A percentile compares a stretch with the other conserved stretches of the same genome.
Evolutionary conservation across 192 early-diverging fungal genomes (phyloP).

Genomic region (Podila epicladia): DNA sequence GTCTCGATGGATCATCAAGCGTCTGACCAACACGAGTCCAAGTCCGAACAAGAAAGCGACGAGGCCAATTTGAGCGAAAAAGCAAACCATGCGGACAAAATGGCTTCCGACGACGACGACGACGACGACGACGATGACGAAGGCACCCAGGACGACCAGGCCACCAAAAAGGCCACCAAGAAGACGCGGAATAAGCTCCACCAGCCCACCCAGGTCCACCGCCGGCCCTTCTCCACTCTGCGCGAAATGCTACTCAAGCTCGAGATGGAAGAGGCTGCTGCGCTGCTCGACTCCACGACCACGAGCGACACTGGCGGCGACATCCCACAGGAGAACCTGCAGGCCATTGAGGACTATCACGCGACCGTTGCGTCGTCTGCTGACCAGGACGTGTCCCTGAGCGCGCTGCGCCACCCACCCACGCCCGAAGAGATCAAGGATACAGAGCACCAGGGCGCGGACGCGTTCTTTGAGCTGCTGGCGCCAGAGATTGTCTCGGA

Average conservation of each 20-base stretch:
- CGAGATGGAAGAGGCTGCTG: background rate
- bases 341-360: background rate
- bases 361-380: background rate
- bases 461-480: constrained; percentile 13
- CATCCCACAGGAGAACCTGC: background rate
- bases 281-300: background rate
- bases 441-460: constrained; percentile 21
- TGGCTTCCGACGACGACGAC: background rate
- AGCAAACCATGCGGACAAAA: background rate
- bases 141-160: background rate
- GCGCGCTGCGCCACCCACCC: background rate
- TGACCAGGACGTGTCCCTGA: background rate
- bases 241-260: background rate
- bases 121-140: background rate
- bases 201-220: background rate
- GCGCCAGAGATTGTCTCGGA: background rate
- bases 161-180: constrained; percentile 6
- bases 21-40: background rate
- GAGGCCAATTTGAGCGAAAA: background rate
- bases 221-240: background rate
- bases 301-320: background rate
- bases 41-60: background rate
- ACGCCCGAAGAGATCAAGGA: constrained; percentile 21
- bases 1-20: background rate
- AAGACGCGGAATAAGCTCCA: background rate